phyloP scores from a whole-genome alignment of 2,329 filamentous ascomycete species.

The Hymenoscyphus fraxineus region DNA sequence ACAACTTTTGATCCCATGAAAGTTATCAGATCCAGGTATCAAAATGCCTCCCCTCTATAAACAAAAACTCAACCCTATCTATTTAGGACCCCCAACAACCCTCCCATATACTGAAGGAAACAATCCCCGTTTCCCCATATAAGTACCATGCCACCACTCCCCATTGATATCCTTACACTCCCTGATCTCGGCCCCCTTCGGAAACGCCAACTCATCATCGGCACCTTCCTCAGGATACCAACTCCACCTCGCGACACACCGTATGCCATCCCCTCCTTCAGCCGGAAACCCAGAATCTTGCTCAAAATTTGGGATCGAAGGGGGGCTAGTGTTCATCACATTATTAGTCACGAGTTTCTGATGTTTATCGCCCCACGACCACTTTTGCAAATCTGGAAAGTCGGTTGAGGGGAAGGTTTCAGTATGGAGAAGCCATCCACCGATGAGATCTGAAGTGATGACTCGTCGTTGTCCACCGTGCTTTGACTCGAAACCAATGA shows the following conservation, averaged over 20 bases:
- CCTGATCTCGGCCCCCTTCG: conserved; percentile 73
- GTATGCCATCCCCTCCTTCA: conserved; percentile 67
- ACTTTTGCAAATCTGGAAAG: conserved; percentile 42
- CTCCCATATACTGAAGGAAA: conserved; percentile 77
- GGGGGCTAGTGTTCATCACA: conserved; percentile 42
- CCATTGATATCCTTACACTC: conserved; percentile 86
- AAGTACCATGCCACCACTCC: conserved; percentile 85
- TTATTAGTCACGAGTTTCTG: conserved; percentile 50
- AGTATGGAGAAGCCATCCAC: conserved; percentile 66
- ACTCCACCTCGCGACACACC: conserved; percentile 65
- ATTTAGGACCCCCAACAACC: conserved; percentile 35
- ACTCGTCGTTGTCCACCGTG: conserved; percentile 64
- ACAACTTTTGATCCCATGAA: background rate
- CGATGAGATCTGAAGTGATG: conserved; percentile 70
- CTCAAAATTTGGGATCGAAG: conserved; percentile 14
- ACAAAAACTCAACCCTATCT: background rate
- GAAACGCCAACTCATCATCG: conserved; percentile 77
- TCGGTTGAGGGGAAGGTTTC: conserved; percentile 41
- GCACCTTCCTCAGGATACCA: conserved; percentile 66
- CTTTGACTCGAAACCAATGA: conserved; percentile 70
- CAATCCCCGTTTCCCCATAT: conserved; percentile 74
- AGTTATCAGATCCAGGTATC: background rate
- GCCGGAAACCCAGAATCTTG: conserved; percentile 56
- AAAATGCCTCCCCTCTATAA: background rate
- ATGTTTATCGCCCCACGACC: conserved; percentile 47